phyloP scores from a whole-genome alignment of 225 moss, liverwort and hornwort species.

The Polytrichum formosum region DNA sequence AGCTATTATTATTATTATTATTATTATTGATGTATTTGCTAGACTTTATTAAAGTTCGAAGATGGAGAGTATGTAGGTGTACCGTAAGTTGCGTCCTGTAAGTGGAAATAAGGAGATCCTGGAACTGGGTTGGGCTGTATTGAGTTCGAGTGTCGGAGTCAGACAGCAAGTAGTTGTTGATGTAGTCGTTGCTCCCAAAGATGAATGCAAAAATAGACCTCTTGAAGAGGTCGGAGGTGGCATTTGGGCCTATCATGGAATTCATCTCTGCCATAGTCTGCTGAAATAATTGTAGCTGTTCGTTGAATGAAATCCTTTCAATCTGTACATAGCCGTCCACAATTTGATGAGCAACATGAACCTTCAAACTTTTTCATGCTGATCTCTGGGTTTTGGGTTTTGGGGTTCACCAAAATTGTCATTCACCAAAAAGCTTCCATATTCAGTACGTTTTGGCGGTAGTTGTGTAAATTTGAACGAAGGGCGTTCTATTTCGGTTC shows the following conservation, averaged over 20 bases:
- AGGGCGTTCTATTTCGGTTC: too few species aligned
- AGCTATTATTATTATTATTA: too few species aligned
- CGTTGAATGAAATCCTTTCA: slow-evolving; percentile 42
- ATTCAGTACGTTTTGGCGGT: too few species aligned
- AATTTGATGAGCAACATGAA: too few species aligned
- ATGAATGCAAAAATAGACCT: slow-evolving; percentile 36
- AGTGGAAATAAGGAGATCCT: slow-evolving; percentile 43
- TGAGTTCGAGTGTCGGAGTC: slow-evolving; percentile 25
- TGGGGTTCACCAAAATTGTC: background rate
- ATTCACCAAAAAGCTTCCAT: too few species aligned
- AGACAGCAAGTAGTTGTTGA: slow-evolving; percentile 75
- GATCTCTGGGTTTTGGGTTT: too few species aligned
- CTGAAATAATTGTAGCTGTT: slow-evolving; percentile 41
- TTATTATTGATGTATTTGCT: too few species aligned
- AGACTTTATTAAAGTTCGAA: too few species aligned
- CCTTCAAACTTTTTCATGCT: too few species aligned
- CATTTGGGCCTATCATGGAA: slow-evolving; percentile 24
- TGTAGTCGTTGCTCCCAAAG: slow-evolving; percentile 77
- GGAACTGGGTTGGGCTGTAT: slow-evolving; percentile 51
- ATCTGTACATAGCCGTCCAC: slow-evolving; percentile 32
- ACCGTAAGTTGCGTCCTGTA: slow-evolving; percentile 61
- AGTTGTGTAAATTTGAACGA: too few species aligned
- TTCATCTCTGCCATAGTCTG: slow-evolving; percentile 30
- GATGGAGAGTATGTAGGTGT: background rate
- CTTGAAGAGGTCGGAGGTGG: slow-evolving; percentile 26